A percentile compares a stretch with the other conserved stretches of the same genome.
Conservation (phyloP, 139 green algal species). For the Picochlorum costavermella region DNA sequence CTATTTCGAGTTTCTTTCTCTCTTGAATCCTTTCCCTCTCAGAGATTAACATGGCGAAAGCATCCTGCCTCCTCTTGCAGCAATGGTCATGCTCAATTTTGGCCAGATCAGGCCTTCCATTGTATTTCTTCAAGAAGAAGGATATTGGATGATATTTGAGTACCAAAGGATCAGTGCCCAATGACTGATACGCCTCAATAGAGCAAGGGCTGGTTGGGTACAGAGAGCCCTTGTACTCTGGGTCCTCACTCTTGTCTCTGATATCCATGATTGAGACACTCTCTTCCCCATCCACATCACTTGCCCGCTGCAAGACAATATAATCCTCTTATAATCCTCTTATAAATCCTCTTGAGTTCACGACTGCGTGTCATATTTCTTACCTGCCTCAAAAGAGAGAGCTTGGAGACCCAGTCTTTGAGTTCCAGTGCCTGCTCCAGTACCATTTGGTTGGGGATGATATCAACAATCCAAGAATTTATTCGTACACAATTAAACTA, state of each 20-base stretch:
- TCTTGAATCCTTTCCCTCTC: not conserved
- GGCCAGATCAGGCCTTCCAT: slow-evolving; percentile 38
- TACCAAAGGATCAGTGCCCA: slow-evolving; percentile 73
- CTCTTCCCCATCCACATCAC: too few species aligned
- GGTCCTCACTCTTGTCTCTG: not conserved
- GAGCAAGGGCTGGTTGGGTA: slow-evolving; percentile 56
- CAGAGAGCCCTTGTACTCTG: not conserved
- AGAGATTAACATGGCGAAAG: slow-evolving; percentile 50
- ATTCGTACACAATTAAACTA: too few species aligned
- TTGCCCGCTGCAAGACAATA: too few species aligned
- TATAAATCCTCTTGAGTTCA: too few species aligned
- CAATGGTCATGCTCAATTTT: slow-evolving; percentile 57
- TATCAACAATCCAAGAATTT: too few species aligned
- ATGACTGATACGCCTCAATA: slow-evolving; percentile 71
- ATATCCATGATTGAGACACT: too few species aligned
- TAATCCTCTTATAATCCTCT: too few species aligned
- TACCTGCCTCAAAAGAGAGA: too few species aligned
- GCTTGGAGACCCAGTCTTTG: too few species aligned
- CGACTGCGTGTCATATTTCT: too few species aligned
- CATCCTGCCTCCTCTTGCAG: slow-evolving; percentile 58
- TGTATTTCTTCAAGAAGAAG: slow-evolving; percentile 41
- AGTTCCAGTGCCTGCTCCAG: too few species aligned
- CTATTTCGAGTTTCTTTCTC: slow-evolving; percentile 2
- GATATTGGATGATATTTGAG: slow-evolving; percentile 53
- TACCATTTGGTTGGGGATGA: too few species aligned